A percentile compares a stretch with the other conserved stretches of the same genome.
Evolutionary conservation across 2,329 filamentous ascomycete species (phyloP).

Genomic region (Xylaria sp.): DNA sequence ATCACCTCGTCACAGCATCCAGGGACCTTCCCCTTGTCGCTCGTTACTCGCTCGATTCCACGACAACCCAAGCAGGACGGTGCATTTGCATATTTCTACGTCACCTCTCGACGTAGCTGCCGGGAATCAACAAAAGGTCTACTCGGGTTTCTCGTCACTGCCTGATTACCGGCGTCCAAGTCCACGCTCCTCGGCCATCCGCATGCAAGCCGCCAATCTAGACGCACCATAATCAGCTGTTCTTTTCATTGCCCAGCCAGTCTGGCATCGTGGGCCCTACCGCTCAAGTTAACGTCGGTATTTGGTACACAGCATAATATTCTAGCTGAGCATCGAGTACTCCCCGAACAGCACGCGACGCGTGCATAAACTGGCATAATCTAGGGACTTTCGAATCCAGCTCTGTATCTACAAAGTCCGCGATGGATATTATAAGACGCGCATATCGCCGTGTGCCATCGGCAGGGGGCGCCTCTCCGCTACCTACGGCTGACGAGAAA

Average conservation of each 20-base stretch:
- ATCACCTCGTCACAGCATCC: conserved; percentile 10
- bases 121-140: conserved; percentile 36
- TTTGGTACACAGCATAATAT: conserved; percentile 23
- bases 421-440: conserved; percentile 70
- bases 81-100: conserved; percentile 18
- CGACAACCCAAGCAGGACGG: conserved; percentile 19
- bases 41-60: conserved; percentile 45
- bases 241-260: conserved; percentile 12
- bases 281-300: conserved; percentile 20
- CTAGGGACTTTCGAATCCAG: conserved; percentile 15
- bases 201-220: conserved; percentile 24
- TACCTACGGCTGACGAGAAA: conserved; percentile 66
- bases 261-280: neutral
- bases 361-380: conserved; percentile 20
- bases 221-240: conserved; percentile 27
- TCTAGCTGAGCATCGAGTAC: conserved; percentile 35
- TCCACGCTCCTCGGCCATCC: conserved; percentile 32
- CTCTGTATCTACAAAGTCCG: conserved; percentile 36
- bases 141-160: conserved; percentile 28
- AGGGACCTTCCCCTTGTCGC: conserved; percentile 43
- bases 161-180: conserved; percentile 36
- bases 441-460: conserved; percentile 63
- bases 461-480: conserved; percentile 53
- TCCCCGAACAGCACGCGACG: conserved; percentile 14
- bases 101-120: conserved; percentile 33